Evolutionary conservation across 331 rosid species (phyloP).

Genomic region (Ulmus americana): DNA sequence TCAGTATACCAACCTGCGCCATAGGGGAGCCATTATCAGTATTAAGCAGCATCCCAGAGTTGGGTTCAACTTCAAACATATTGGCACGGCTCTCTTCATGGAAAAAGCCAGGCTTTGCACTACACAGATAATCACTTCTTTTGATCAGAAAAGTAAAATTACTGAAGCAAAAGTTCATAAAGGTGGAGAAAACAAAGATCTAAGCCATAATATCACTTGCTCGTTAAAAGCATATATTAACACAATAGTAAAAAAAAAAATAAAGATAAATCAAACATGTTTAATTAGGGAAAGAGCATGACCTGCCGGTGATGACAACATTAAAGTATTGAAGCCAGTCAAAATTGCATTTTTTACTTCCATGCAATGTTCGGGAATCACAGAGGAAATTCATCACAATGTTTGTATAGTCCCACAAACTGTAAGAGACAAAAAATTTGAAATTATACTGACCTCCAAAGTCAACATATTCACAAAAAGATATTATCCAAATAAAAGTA

Average conservation of each 20-base stretch:
- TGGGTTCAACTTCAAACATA: constrained; percentile 80
- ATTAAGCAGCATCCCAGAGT: constrained; percentile 85
- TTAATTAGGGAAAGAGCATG: constrained; percentile 20
- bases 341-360: constrained; percentile 45
- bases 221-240: neutral
- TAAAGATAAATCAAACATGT: constrained; percentile 15
- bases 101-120: constrained; percentile 96
- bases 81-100: constrained; percentile 82
- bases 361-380: constrained; percentile 39
- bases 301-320: constrained; percentile 97
- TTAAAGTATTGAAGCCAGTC: constrained; percentile 91
- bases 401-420: constrained; percentile 98
- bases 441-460: neutral
- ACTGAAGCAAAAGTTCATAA: neutral
- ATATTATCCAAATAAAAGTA: constrained; percentile 12
- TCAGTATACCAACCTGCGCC: constrained; percentile 57
- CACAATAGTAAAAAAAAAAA: neutral
- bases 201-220: neutral
- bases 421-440: constrained; percentile 28
- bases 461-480: neutral
- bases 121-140: constrained; percentile 30
- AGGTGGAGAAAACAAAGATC: neutral
- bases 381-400: constrained; percentile 92
- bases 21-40: constrained; percentile 94
- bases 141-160: constrained; percentile 21